Conservation (phyloP, 2,329 filamentous ascomycete genomes). For the Botrytis aclada region DNA sequence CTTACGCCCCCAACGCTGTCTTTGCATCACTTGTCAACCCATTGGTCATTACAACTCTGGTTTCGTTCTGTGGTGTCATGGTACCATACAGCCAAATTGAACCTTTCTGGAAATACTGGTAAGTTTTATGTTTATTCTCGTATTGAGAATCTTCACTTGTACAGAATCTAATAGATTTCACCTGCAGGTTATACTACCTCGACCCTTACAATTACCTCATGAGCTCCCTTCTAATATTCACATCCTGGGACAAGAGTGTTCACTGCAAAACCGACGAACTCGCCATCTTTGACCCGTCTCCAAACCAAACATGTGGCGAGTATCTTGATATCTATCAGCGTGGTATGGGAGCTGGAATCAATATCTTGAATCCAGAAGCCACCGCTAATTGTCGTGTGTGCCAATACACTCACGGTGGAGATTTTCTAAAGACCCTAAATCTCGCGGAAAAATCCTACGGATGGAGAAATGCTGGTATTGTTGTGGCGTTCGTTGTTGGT, state of each 20-base stretch:
- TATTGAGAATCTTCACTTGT: background rate
- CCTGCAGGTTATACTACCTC: constrained; percentile 46
- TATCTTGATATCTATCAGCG: constrained; percentile 55
- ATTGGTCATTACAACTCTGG: constrained; percentile 53
- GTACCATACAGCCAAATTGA: constrained; percentile 68
- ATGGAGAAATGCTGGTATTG: constrained; percentile 61
- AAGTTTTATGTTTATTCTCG: background rate
- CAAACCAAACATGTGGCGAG: constrained; percentile 54
- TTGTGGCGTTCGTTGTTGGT: constrained; percentile 43
- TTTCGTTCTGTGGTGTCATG: constrained; percentile 72
- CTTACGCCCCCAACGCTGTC: constrained; percentile 59
- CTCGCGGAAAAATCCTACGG: constrained; percentile 59
- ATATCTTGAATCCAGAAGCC: constrained; percentile 59
- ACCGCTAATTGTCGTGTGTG: constrained; percentile 57
- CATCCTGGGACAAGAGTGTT: constrained; percentile 47
- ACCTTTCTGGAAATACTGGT: constrained; percentile 56
- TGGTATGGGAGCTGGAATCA: constrained; percentile 46
- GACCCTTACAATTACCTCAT: constrained; percentile 62
- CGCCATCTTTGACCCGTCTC: constrained; percentile 41
- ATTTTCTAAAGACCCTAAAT: constrained; percentile 60
- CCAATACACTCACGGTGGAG: constrained; percentile 55
- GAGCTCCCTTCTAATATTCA: constrained; percentile 52
- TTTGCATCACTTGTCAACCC: constrained; percentile 59
- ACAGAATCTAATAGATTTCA: background rate
- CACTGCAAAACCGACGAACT: constrained; percentile 49